phyloP scores from a whole-genome alignment of 2,329 filamentous ascomycete genomes.

The Trichophyton schoenleinii region DNA sequence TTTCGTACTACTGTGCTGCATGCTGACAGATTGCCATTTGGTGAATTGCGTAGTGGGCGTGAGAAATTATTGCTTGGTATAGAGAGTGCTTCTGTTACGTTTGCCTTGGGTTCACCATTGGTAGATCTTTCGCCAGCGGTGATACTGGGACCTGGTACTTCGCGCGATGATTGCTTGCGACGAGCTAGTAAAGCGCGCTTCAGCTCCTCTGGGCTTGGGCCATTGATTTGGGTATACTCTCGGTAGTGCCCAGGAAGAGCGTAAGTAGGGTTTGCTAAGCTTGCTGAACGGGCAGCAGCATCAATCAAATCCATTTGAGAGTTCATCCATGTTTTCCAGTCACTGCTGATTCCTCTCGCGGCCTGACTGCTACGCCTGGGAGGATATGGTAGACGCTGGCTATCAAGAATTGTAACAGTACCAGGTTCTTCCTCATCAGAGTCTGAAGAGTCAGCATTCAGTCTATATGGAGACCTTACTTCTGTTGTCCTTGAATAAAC shows the following conservation, averaged over 20 bases:
- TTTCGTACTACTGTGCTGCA: constrained; percentile 9
- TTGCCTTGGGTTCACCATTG: neutral
- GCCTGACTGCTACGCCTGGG: neutral
- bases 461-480: constrained; percentile 14
- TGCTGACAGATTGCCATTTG: constrained; percentile 10
- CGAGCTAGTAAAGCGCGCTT: neutral
- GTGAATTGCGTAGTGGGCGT: constrained; percentile 12
- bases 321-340: constrained; percentile 18
- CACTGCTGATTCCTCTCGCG: constrained; percentile 8
- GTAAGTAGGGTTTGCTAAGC: neutral
- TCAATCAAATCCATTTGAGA: constrained; percentile 17
- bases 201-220: constrained; percentile 4
- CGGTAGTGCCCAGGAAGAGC: constrained; percentile 15
- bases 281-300: neutral
- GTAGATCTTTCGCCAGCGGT: neutral
- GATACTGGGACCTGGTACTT: neutral
- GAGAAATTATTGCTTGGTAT: constrained; percentile 15
- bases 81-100: constrained; percentile 9
- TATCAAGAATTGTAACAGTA: constrained; percentile 17
- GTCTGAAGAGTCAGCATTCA: constrained; percentile 6
- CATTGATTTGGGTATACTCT: constrained; percentile 20
- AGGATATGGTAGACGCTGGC: constrained; percentile 10
- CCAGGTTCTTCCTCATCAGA: constrained; percentile 13
- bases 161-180: neutral
- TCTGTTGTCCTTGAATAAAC: constrained; percentile 24